Evolutionary conservation across 257 asterid genomes (phyloP), one percentile per base, ranked within the genome.

Genomic region (Solanum chiquidenum): DNA sequence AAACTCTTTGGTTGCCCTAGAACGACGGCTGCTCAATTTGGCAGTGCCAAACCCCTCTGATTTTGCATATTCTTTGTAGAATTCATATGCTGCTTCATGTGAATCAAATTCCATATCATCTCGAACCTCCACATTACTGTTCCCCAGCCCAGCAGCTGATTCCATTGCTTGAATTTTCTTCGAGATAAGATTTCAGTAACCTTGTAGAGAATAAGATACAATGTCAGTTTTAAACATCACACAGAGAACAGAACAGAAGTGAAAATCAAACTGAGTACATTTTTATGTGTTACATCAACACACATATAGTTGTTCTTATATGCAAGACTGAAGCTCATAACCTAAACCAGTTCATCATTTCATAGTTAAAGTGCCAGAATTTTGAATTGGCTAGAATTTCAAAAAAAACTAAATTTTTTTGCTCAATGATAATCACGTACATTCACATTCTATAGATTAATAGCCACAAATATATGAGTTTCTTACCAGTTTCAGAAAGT

Each of bases 1-100:
- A 89, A 96, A 96, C 87, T 95, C 99, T 89, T 93, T 95, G 1
- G 98, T 94, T 1, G 99, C 95, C 92, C 98, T 93, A 2, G 99
- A 96, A 40, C 99, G 97, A 9, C 98, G 94, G 83, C 99, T 96
- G 85, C 98, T 96, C 91, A 96, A 92, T 92, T 95, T 96, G 13
- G 98, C 99, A 1, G 98, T 95, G 60, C 98, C 99, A 90, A 96
- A 96, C 9, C 99, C 98, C 14, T 88, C 94, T 7, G 98, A 93
- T 94, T 93, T 94, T 1, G 98, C 99, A 85, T 95, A 95, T 66
- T 96, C 96, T 91, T 92, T 96, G 33, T 95, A 96, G 83, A 91
- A 93, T 13, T 95, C 95, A 77, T 96, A 95, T 5, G 98, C 98
- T 12, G 93, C 94, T 83, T 94, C 98, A 44, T 94, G 99, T 5